Percentiles rank a stretch among this genome's conserved stretches.
These are phyloP conservation scores for Hypoxylon trugodes DNA, from an alignment of 495 filamentous ascomycete species.

Conservation along the genomic window DNA sequence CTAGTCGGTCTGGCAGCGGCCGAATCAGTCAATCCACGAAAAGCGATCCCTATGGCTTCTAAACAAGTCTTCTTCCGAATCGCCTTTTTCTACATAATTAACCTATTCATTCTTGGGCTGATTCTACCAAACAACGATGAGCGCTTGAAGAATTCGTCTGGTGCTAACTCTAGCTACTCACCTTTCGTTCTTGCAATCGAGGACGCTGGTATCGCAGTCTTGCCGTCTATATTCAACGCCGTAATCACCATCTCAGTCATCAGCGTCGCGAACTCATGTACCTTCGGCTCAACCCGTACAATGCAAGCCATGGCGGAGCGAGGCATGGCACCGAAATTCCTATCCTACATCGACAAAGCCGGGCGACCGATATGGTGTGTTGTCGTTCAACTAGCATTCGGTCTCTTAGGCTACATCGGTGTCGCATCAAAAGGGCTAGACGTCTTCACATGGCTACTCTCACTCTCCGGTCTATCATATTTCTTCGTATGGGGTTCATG, in stretches of 20 bases:
- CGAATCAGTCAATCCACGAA: constrained; percentile 79
- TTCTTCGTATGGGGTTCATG: constrained; percentile 79
- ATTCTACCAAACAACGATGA: constrained; percentile 56
- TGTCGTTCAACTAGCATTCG: constrained; percentile 61
- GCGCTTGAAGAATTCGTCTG: constrained; percentile 52
- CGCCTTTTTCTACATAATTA: constrained; percentile 79
- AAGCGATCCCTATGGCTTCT: constrained; percentile 79
- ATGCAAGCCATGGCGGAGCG: constrained; percentile 66
- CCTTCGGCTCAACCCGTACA: constrained; percentile 69
- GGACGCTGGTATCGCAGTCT: constrained; percentile 68
- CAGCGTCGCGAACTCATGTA: constrained; percentile 69
- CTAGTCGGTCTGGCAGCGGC: constrained; percentile 78
- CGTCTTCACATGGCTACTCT: constrained; percentile 71
- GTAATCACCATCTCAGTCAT: constrained; percentile 70
- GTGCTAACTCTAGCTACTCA: constrained; percentile 56
- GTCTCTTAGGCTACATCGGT: constrained; percentile 48
- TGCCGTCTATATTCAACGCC: constrained; percentile 75
- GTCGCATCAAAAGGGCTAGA: constrained; percentile 37
- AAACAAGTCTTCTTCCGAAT: constrained; percentile 88
- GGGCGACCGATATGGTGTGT: constrained; percentile 66
- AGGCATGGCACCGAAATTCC: constrained; percentile 66
- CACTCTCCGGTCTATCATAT: constrained; percentile 69
- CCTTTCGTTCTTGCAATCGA: constrained; percentile 76
- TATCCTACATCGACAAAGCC: constrained; percentile 64
- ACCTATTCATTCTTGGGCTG: constrained; percentile 67